A percentile compares a stretch with the other conserved stretches of the same genome.
phyloP scores from a whole-genome alignment of 306 rosid species.

The Castanea sativa region DNA sequence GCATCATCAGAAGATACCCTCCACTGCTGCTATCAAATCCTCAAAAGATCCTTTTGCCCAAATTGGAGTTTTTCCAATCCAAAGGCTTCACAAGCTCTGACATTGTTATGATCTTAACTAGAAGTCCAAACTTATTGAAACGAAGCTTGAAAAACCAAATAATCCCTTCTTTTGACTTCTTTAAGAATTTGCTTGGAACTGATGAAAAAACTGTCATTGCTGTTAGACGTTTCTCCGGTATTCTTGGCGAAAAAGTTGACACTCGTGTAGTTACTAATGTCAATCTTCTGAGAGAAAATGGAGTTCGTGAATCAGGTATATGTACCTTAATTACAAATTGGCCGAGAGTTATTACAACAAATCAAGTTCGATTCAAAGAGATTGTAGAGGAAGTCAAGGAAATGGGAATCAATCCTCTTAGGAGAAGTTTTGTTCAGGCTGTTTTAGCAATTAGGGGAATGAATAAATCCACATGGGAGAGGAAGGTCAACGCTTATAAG shows the following conservation, averaged over 20 bases:
- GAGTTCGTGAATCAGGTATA: background rate
- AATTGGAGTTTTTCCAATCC: constrained; percentile 9
- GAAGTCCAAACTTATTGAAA: background rate
- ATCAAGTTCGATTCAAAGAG: background rate
- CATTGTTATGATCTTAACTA: background rate
- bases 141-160: constrained; percentile 5
- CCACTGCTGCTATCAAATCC: background rate
- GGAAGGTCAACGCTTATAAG: constrained; percentile 33
- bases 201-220: background rate
- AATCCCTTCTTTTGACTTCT: background rate
- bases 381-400: constrained; percentile 19
- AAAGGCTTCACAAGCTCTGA: constrained; percentile 12
- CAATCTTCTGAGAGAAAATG: background rate
- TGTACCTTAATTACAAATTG: no score
- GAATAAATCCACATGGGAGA: constrained; percentile 35
- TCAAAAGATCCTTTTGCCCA: background rate
- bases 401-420: constrained; percentile 38
- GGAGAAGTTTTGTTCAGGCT: constrained; percentile 18
- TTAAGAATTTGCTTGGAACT: background rate
- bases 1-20: background rate
- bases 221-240: background rate
- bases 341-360: no score
- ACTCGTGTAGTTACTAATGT: background rate
- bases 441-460: constrained; percentile 19
- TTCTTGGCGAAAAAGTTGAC: no score